Evolutionary conservation across 169 alveolate species (phyloP).

Genomic region (Eimeria falciformis): DNA sequence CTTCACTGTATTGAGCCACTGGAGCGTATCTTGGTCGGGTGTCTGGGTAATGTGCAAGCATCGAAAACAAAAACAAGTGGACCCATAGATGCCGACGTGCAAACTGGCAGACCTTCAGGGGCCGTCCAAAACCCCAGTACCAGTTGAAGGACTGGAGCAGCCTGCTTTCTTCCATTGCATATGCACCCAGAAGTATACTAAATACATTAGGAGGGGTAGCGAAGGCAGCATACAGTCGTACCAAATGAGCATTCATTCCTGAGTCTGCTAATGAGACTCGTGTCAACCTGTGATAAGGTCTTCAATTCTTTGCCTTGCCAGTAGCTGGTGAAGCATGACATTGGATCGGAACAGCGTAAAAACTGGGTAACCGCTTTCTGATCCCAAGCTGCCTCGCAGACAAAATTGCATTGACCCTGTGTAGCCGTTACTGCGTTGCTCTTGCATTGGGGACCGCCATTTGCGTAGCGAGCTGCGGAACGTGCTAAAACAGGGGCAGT

Average conservation of each 20-base stretch:
- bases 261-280: neutral
- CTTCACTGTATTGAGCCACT: conserved; percentile 16
- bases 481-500: conserved; percentile 5
- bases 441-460: conserved; percentile 62
- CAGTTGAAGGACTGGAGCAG: too few relatives aligned
- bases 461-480: conserved; percentile 13
- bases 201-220: too few relatives aligned
- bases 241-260: conserved; percentile 20
- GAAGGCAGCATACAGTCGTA: too few relatives aligned
- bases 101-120: too few relatives aligned
- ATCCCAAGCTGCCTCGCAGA: conserved; percentile 35
- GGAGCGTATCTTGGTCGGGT: conserved; percentile 50
- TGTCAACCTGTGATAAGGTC: conserved; percentile 13
- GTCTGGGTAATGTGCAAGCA: conserved; percentile 30
- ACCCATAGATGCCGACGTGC: too few relatives aligned
- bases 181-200: too few relatives aligned
- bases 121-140: too few relatives aligned
- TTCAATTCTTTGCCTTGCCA: neutral
- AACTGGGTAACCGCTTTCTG: neutral
- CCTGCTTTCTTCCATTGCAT: too few relatives aligned
- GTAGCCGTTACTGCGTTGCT: neutral
- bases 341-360: conserved; percentile 7
- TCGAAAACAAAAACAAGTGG: too few relatives aligned
- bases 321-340: conserved; percentile 31
- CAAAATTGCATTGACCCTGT: conserved; percentile 36